phyloP scores from a whole-genome alignment of 495 filamentous ascomycete species.

The Diplogelasinospora grovesii region DNA sequence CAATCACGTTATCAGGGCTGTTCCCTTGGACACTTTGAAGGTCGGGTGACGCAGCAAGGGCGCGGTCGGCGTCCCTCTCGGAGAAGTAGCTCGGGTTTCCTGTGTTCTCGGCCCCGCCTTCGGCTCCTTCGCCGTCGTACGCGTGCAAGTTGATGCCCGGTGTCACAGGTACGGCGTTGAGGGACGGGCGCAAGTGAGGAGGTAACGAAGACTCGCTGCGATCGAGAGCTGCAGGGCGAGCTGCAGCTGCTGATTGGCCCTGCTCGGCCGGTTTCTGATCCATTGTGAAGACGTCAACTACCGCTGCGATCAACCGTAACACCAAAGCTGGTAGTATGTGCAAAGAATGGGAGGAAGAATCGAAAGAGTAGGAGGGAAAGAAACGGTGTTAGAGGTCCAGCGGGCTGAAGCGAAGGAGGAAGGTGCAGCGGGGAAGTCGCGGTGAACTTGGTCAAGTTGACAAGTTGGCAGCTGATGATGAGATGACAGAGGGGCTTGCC shows the following conservation, averaged over 20 bases:
- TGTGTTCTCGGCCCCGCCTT: conserved; percentile 8
- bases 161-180: conserved; percentile 41
- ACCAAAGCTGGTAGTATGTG: not conserved
- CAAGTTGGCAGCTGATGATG: not conserved
- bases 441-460: not conserved
- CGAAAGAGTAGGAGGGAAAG: not conserved
- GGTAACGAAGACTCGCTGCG: conserved; percentile 25
- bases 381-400: no score
- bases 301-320: not conserved
- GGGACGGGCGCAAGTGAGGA: conserved; percentile 25
- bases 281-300: conserved; percentile 9
- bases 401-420: not conserved
- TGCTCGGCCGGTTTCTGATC: conserved; percentile 7
- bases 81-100: conserved; percentile 35
- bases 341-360: not conserved
- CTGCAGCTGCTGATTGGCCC: not conserved
- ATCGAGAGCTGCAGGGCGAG: conserved; percentile 4
- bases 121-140: conserved; percentile 21
- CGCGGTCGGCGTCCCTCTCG: conserved; percentile 22
- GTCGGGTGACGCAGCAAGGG: conserved; percentile 14
- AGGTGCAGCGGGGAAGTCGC: not conserved
- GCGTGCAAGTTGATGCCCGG: conserved; percentile 38
- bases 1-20: no score
- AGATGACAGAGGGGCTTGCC: conserved; percentile 3
- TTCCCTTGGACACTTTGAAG: conserved; percentile 36